These are phyloP conservation scores for Pleurotus ostreatus DNA, from an alignment of 768 basidiomycete species.

Conservation along the genomic window DNA sequence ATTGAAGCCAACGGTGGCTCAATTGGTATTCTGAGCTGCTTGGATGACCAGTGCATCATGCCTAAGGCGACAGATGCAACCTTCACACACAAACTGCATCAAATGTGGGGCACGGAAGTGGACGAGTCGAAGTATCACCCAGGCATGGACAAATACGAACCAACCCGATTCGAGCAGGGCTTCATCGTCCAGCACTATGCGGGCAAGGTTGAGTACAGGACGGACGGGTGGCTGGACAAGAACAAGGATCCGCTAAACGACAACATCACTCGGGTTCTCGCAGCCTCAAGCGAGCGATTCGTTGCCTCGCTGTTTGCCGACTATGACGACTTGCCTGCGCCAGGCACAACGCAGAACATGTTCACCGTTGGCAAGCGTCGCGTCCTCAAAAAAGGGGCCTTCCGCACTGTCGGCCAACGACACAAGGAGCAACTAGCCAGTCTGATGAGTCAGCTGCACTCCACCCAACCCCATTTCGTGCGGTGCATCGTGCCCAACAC, in stretches of 20 bases:
- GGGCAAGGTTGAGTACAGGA: conserved; percentile 93
- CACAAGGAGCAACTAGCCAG: conserved; percentile 94
- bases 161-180: conserved; percentile 86
- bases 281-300: conserved; percentile 77
- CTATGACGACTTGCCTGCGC: conserved; percentile 47
- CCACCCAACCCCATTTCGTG: conserved; percentile 97
- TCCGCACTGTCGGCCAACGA: conserved; percentile 91
- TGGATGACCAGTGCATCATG: conserved; percentile 99
- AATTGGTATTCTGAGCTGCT: conserved; percentile 87
- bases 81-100: conserved; percentile 89
- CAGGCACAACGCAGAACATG: conserved; percentile 32
- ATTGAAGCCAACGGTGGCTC: conserved; percentile 81
- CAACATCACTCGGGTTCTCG: conserved; percentile 86
- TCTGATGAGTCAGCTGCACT: conserved; percentile 85
- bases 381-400: conserved; percentile 89
- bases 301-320: conserved; percentile 84
- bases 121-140: conserved; percentile 57
- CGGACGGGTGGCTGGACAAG: conserved; percentile 97
- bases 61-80: conserved; percentile 95
- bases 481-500: conserved; percentile 96
- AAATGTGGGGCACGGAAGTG: conserved; percentile 59
- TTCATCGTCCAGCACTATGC: conserved; percentile 97
- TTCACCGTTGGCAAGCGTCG: conserved; percentile 63
- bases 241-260: conserved; percentile 99
- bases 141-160: conserved; percentile 79